These are phyloP conservation scores for Citrus hindsii DNA, from an alignment of 345 rosid species.

Conservation along the genomic window DNA sequence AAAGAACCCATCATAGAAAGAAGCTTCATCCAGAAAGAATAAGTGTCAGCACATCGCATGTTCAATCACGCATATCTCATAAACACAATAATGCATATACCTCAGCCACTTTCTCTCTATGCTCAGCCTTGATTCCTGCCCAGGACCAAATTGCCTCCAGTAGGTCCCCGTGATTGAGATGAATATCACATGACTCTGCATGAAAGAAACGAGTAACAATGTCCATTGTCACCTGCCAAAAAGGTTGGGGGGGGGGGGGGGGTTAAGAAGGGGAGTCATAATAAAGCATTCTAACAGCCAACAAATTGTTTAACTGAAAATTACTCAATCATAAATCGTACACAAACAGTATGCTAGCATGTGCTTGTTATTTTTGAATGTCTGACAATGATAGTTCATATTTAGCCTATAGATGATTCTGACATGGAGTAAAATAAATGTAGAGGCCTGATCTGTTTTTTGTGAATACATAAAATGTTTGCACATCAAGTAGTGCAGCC, in stretches of 20 bases:
- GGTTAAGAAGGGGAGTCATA: not conserved
- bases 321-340: not conserved
- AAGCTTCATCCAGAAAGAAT: conserved; percentile 51
- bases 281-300: not conserved
- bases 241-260: not conserved
- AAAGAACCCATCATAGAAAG: conserved; percentile 82
- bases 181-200: conserved; percentile 71
- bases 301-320: not conserved
- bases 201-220: conserved; percentile 53
- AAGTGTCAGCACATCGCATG: conserved; percentile 23
- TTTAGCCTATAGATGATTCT: not conserved
- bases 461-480: not conserved
- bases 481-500: not conserved
- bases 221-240: conserved; percentile 71
- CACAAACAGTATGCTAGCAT: not conserved
- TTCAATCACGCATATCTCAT: conserved; percentile 2
- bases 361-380: conserved; percentile 1
- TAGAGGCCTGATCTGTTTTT: not conserved
- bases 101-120: conserved; percentile 91
- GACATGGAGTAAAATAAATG: not conserved
- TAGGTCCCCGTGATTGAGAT: conserved; percentile 87
- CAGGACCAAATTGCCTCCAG: conserved; percentile 94
- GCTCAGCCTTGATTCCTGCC: conserved; percentile 86
- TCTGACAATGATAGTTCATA: not conserved
- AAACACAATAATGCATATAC: conserved; percentile 31